These are phyloP conservation scores for Penicillium sp. DNA, from an alignment of 2,329 filamentous ascomycete genomes.

Conservation along the genomic window DNA sequence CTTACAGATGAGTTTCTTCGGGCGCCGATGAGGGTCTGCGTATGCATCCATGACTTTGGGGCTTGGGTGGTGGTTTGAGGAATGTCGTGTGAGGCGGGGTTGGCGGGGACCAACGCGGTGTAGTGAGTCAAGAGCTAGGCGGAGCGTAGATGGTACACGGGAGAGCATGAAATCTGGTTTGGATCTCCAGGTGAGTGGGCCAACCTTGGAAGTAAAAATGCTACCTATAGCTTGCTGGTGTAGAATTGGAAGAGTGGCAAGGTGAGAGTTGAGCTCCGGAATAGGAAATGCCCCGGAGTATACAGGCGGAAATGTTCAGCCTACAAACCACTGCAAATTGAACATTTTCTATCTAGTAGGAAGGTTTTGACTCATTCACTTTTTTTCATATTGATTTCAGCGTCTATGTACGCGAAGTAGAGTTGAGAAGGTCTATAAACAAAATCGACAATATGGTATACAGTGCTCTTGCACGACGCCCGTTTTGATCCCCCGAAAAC, in stretches of 20 bases:
- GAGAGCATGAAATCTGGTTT: neutral
- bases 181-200: neutral
- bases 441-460: conserved; percentile 23
- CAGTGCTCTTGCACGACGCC: conserved; percentile 15
- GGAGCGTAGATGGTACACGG: neutral
- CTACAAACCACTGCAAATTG: neutral
- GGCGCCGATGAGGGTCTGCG: conserved; percentile 28
- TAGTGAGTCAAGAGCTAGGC: conserved; percentile 4
- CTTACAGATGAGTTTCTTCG: conserved; percentile 47
- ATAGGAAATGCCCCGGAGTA: neutral
- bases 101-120: conserved; percentile 3
- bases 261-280: neutral
- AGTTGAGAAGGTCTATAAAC: conserved; percentile 33
- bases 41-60: conserved; percentile 14
- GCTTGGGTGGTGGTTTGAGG: conserved; percentile 1
- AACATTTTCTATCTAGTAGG: neutral
- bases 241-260: neutral
- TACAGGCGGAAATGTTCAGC: neutral
- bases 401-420: conserved; percentile 21
- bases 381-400: conserved; percentile 25
- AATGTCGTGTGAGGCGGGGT: conserved; percentile 8
- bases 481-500: conserved; percentile 24
- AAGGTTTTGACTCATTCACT: conserved; percentile 16
- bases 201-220: neutral
- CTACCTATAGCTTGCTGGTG: neutral